Base-by-base conservation (phyloP, 202 grass and related monocot genomes). In the Musa balbisiana region DNA sequence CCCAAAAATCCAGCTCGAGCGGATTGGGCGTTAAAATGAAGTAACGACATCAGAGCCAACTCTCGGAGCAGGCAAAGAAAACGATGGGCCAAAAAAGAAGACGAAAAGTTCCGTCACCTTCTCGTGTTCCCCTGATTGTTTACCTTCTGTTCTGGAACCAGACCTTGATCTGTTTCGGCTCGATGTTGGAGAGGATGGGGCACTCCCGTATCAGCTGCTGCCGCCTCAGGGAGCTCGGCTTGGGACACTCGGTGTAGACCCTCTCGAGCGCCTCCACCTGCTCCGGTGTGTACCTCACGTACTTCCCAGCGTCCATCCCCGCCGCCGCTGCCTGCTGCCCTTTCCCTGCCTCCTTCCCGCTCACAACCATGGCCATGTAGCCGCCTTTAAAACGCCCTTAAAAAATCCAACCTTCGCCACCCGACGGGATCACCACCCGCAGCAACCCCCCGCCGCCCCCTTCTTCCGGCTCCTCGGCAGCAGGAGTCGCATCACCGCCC, bases 101-200 rank as follows among this genome's bases (percentile, higher is more conserved):
- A 3, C 56, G n/a, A 60, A 60, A 60, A 60, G 21, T 60, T 19
- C 56, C 56, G n/a, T 9, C 56, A 60, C 1, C 5, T 60, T 16
- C 56, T 60, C 17, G n/a, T 60, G 16, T 20, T 60, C 56, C 56
- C n/a, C 29, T 53, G 23, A 58, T 20, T 27, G 43, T 82, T 82
- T 64, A 99, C 95, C 95, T 99, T 59, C 95, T 87, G 74, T 99
- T 99, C 87, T 99, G 95, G 76, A 99, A 99, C 95, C 95, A 99
- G 79, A 99, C 95, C 67, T 99, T 99, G 87, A 99, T 94, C 87
- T 99, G 95, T 77, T 90, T 99, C 58, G 95, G 89, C 73, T 99
- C 95, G 85, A 99, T 92, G 85, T 94, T 94, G 72, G 64, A 65
- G 53, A 99, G 91, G 68, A 99, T 88, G 75, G 91, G 87, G 77